Conservation (phyloP, 495 filamentous ascomycete species). For the Xylaria bambusicola region DNA sequence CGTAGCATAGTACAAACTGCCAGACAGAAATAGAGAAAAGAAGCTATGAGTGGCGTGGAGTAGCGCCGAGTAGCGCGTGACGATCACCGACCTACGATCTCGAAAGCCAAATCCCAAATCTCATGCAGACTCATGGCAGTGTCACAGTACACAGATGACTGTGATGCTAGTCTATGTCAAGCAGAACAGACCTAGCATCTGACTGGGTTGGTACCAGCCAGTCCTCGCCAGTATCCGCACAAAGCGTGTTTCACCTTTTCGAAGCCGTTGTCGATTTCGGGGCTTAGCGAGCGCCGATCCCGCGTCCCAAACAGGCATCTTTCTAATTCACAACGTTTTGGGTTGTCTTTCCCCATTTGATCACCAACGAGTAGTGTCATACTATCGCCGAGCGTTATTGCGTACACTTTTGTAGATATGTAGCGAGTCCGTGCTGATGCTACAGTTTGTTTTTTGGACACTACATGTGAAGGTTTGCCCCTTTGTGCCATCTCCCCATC, state of each 20-base stretch:
- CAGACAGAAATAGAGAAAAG: not conserved
- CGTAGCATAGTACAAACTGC: not conserved
- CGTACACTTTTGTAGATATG: not conserved
- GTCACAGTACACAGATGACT: too few species aligned
- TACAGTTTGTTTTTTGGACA: too few species aligned
- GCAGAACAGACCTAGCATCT: too few species aligned
- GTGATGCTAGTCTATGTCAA: too few species aligned
- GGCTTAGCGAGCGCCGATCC: constrained; percentile 16
- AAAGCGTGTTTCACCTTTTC: constrained; percentile 19
- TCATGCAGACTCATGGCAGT: too few species aligned
- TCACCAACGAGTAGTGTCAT: too few species aligned
- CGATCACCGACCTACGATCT: not conserved
- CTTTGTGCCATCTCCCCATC: too few species aligned
- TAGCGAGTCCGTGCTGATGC: too few species aligned
- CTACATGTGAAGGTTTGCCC: too few species aligned
- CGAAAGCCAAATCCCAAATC: not conserved
- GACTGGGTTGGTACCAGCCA: too few species aligned
- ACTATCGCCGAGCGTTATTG: too few species aligned
- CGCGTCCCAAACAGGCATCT: constrained; percentile 18
- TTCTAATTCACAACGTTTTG: not conserved
- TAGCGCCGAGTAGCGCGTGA: not conserved
- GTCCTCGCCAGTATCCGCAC: too few species aligned
- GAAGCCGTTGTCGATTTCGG: constrained; percentile 15
- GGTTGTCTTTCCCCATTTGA: constrained; percentile 1
- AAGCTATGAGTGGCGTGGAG: not conserved